Base-by-base conservation (phyloP, 306 rosid species). In the Castanea crenata region DNA sequence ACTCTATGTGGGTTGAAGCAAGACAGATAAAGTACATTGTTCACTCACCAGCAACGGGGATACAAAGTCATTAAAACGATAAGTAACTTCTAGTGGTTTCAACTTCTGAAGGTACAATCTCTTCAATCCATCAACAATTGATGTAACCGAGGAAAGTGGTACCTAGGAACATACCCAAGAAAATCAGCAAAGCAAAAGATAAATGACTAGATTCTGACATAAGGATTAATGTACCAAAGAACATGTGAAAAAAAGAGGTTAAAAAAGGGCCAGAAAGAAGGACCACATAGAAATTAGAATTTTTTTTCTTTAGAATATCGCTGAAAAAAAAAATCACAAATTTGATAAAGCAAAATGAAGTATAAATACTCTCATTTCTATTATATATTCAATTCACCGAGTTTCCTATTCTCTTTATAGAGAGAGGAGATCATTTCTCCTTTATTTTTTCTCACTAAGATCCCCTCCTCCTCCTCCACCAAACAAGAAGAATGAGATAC, bases 1-100 rank as follows among this genome's bases (percentile, higher is more conserved):
- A 35, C 46, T 35, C 55, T 69, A 56, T 65, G 7, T 74, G 71
- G 44, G 44, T 19, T n/a, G 67, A 71, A 72, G 49, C 59, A 34
- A 74, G 65, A 11, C 12, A 52, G 41, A 9, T 3, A 62, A 77
- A 68, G 0, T 32, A 7, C 67, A 64, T 46, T 57, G 46, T 23
- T 6, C 62, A 81, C 97, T 91, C 13, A 95, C 98, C 83, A 95
- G 63, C 63, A 85, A 58, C 4, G 98, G 97, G 79, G 99, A 93
- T 72, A 89, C 96, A 74, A 95, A 92, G 83, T 93, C 97, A 77
- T 92, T 89, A 80, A 89, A 95, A 31, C 75, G 88, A 74, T 93
- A 95, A 58, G 93, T 49, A 76, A 81, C 92, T 91, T 95, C 99
- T 74, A 92, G 86, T 51, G 99, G 99, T 86, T 88, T 95, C 91